Percentiles rank a stretch among this genome's conserved stretches.
These are phyloP conservation scores for Candida ascalaphidarum DNA, from an alignment of 805 yeast genomes.

Conservation along the genomic window DNA sequence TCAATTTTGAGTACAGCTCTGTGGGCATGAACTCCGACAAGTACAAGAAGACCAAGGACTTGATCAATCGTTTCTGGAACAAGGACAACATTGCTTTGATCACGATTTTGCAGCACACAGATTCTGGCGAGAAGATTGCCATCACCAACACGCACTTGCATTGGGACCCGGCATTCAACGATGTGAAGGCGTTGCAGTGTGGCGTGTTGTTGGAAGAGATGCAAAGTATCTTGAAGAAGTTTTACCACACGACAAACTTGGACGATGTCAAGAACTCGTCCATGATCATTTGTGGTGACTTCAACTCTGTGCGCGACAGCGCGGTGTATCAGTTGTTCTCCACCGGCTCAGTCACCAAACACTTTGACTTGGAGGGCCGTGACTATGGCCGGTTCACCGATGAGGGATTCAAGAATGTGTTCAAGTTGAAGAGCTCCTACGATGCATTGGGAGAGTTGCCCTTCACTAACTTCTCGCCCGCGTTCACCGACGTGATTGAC, in stretches of 20 bases:
- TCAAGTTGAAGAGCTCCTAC: constrained; percentile 80
- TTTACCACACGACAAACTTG: constrained; percentile 32
- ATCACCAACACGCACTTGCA: constrained; percentile 91
- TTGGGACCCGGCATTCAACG: constrained; percentile 96
- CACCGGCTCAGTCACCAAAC: constrained; percentile 71
- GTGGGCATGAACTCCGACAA: constrained; percentile 75
- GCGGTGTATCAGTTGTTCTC: constrained; percentile 91
- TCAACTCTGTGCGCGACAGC: constrained; percentile 77
- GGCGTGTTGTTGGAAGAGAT: constrained; percentile 87
- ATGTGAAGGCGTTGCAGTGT: constrained; percentile 92
- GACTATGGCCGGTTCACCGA: constrained; percentile 89
- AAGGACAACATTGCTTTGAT: constrained; percentile 89
- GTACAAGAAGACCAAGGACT: constrained; percentile 88
- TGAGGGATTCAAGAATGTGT: constrained; percentile 76
- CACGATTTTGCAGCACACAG: constrained; percentile 61
- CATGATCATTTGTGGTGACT: constrained; percentile 89
- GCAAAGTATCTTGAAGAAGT: constrained; percentile 52
- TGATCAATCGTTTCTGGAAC: constrained; percentile 91
- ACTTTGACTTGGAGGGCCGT: constrained; percentile 74
- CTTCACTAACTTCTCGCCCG: constrained; percentile 90
- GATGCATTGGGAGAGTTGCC: constrained; percentile 81
- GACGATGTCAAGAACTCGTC: constrained; percentile 58
- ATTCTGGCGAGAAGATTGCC: constrained; percentile 63
- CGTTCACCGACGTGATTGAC: constrained; percentile 88
- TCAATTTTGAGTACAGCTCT: constrained; percentile 73